Base-by-base conservation (phyloP, 768 basidiomycete genomes). In the Kwoniella dejecticola region DNA sequence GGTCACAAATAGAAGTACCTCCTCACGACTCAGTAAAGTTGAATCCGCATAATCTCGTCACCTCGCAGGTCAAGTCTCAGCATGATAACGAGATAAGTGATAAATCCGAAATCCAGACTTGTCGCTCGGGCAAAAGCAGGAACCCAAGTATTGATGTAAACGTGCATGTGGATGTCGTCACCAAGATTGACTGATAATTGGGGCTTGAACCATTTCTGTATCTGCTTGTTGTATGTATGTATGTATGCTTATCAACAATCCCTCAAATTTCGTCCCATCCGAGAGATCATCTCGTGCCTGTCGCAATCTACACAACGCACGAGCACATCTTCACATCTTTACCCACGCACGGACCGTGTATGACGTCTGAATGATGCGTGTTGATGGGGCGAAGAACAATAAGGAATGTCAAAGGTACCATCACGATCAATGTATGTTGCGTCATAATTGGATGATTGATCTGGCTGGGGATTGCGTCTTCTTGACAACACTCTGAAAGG, bases 81-180 rank as follows among this genome's bases (percentile, higher is more conserved):
- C n/a, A n/a, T n/a, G n/a, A n/a, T n/a, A n/a, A n/a, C n/a, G n/a
- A n/a, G n/a, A n/a, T n/a, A n/a, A n/a, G n/a, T n/a, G n/a, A n/a
- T n/a, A n/a, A n/a, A n/a, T n/a, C n/a, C n/a, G n/a, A n/a, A n/a
- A n/a, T n/a, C n/a, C n/a, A n/a, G n/a, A n/a, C n/a, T n/a, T n/a
- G n/a, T n/a, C 19, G 19, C 15, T 24, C 21, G 46, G 23, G 24
- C 24, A 24, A 26, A 26, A 13, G 23, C 23, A 19, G 31, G 52
- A 21, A 15, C 6, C 15, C 10, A 8, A 41, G 33, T 54, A 36
- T 40, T 19, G 46, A 30, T 5, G 48, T 59, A 23, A 42, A 50
- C 17, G 49, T 59, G 3, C 30, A 59, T 15, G 57, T 59, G 21
- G 57, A 59, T 13, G 47, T 59, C 19, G 33, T 59, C n/a, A 40